phyloP scores from a whole-genome alignment of 352 stramenopile species.

The Aphanomyces stellatus region DNA sequence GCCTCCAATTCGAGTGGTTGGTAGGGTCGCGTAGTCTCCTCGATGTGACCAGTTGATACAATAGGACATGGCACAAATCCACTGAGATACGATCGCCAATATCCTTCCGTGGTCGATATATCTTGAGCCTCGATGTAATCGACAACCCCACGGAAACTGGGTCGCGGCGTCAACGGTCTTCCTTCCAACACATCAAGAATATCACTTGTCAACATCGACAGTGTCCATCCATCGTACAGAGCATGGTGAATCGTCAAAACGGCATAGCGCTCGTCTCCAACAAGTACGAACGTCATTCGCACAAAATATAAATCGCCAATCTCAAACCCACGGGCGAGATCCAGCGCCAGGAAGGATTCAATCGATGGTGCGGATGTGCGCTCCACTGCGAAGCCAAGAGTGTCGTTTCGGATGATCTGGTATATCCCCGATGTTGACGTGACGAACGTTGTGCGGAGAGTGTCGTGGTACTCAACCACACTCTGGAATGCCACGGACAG shows the following conservation, averaged over 20 bases:
- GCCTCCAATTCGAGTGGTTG: background rate
- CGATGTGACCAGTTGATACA: background rate
- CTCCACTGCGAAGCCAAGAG: background rate
- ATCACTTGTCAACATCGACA: background rate
- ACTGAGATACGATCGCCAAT: background rate
- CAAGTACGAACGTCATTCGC: background rate
- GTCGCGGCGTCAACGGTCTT: background rate
- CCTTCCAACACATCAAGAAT: background rate
- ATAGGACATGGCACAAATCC: background rate
- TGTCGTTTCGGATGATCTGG: background rate
- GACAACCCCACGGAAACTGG: background rate
- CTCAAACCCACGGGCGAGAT: background rate
- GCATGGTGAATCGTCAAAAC: background rate
- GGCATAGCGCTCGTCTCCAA: background rate
- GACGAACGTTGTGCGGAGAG: background rate
- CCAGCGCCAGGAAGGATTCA: background rate
- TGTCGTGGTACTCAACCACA: background rate
- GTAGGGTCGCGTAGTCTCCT: background rate
- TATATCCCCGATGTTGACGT: background rate
- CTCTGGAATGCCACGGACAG: background rate
- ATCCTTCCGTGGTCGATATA: background rate
- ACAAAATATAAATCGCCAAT: background rate
- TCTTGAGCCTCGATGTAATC: conserved; percentile 1
- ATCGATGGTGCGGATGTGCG: background rate
- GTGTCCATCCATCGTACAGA: background rate